A percentile compares a stretch with the other conserved stretches of the same genome.
These are phyloP conservation scores for Fusarium fujikuroi DNA, from an alignment of 2,329 filamentous ascomycete genomes.

Conservation along the genomic window DNA sequence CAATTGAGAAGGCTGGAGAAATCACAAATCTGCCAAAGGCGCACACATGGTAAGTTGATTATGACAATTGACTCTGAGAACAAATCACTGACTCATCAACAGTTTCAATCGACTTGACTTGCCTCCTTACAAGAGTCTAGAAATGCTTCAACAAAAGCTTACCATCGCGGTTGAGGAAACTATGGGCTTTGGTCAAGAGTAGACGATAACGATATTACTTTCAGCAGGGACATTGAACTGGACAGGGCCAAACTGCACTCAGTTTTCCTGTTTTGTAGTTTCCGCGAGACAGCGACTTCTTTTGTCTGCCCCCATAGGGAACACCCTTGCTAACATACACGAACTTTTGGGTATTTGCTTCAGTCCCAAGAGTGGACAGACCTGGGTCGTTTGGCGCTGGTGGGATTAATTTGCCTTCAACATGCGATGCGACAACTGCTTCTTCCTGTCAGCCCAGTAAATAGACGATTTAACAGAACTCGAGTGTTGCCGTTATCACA, in stretches of 20 bases:
- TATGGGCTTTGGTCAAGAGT: constrained; percentile 98
- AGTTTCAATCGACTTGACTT: constrained; percentile 98
- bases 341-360: constrained; percentile 48
- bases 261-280: constrained; percentile 34
- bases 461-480: constrained; percentile 24
- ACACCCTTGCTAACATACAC: constrained; percentile 30
- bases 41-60: constrained; percentile 85
- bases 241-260: constrained; percentile 18
- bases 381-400: constrained; percentile 49
- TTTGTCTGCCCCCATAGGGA: constrained; percentile 27
- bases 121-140: constrained; percentile 89
- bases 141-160: constrained; percentile 87
- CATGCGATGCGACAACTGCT: constrained; percentile 40
- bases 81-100: constrained; percentile 38
- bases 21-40: constrained; percentile 91
- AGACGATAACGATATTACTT: constrained; percentile 49
- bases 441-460: constrained; percentile 18
- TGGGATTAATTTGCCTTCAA: constrained; percentile 41
- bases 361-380: constrained; percentile 47
- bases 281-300: constrained; percentile 23
- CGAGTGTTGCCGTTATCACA: constrained; percentile 3
- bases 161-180: constrained; percentile 99
- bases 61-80: not conserved
- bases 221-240: constrained; percentile 27
- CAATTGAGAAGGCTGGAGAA: constrained; percentile 97